Evolutionary conservation across 495 filamentous ascomycete species (phyloP).

Genomic region (Tuber aestivum): DNA sequence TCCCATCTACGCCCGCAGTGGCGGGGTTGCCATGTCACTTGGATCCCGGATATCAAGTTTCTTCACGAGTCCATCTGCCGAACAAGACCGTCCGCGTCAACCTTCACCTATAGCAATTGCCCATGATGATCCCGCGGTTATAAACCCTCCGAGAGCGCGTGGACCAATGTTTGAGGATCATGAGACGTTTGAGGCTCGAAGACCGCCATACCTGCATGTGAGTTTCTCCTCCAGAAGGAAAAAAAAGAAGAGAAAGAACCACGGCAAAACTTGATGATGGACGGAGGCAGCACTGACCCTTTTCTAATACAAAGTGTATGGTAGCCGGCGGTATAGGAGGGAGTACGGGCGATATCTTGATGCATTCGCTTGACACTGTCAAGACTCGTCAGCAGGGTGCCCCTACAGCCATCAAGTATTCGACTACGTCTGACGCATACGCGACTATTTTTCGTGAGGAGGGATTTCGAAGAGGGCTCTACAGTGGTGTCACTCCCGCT

Average conservation of each 20-base stretch:
- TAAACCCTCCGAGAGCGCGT: conserved; percentile 13
- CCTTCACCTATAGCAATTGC: conserved; percentile 14
- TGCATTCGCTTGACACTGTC: conserved; percentile 98
- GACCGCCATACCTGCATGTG: conserved; percentile 63
- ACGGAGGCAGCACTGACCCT: conserved; percentile 11
- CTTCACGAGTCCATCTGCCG: conserved; percentile 43
- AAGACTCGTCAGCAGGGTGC: conserved; percentile 99
- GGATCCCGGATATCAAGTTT: conserved; percentile 47
- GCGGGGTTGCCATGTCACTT: conserved; percentile 50
- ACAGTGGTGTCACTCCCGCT: conserved; percentile 83
- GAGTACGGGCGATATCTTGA: conserved; percentile 89
- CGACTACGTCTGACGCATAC: conserved; percentile 81
- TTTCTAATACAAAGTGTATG: conserved; percentile 62
- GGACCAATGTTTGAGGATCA: conserved; percentile 42
- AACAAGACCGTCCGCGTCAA: conserved; percentile 25
- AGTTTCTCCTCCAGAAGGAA: conserved; percentile 36
- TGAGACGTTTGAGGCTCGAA: conserved; percentile 33
- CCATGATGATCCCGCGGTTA: conserved; percentile 28
- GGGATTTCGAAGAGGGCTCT: conserved; percentile 79
- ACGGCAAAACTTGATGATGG: not conserved
- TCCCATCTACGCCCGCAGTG: conserved; percentile 37
- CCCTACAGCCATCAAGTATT: conserved; percentile 84
- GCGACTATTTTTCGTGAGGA: conserved; percentile 88
- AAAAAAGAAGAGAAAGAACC: not conserved
- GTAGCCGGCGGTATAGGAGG: conserved; percentile 87